A percentile compares a stretch with the other conserved stretches of the same genome.
Evolutionary conservation across 2,329 filamentous ascomycete species (phyloP).

Genomic region (Claviceps cyperi): DNA sequence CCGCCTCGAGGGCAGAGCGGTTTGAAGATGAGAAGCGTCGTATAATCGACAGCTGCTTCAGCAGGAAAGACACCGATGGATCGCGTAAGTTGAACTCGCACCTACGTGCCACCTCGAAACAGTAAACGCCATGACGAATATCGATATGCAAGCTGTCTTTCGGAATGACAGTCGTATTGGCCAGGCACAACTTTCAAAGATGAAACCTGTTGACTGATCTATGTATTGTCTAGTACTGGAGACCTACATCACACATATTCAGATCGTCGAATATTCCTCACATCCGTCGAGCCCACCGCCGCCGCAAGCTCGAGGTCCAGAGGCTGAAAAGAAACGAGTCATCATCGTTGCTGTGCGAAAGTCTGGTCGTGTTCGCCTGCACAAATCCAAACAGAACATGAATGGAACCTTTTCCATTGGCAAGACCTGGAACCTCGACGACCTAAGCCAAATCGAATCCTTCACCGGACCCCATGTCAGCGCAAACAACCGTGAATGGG

Average conservation of each 20-base stretch:
- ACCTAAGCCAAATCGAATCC: conserved; percentile 70
- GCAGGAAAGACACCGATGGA: conserved; percentile 75
- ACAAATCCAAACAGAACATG: conserved; percentile 91
- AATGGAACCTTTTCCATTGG: conserved; percentile 94
- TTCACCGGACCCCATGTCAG: conserved; percentile 49
- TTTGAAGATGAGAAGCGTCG: conserved; percentile 95
- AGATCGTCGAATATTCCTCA: conserved; percentile 72
- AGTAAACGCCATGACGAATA: background rate
- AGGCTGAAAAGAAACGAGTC: conserved; percentile 74
- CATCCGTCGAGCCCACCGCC: conserved; percentile 77
- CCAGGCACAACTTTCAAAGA: background rate
- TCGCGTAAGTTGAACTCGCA: conserved; percentile 47
- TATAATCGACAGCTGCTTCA: conserved; percentile 90
- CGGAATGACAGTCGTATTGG: no score
- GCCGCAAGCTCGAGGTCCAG: conserved; percentile 51
- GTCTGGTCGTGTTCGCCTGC: conserved; percentile 83
- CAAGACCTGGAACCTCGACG: conserved; percentile 95
- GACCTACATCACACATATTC: conserved; percentile 96
- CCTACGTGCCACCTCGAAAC: background rate
- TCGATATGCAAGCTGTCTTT: background rate
- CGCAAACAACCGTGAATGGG: conserved; percentile 57
- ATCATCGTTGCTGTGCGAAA: conserved; percentile 90
- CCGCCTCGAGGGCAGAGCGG: conserved; percentile 48
- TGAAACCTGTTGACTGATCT: conserved; percentile 6
- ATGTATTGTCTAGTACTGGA: conserved; percentile 34